phyloP scores from a whole-genome alignment of 768 basidiomycete species.

The Candolleomyces eurysporus region DNA sequence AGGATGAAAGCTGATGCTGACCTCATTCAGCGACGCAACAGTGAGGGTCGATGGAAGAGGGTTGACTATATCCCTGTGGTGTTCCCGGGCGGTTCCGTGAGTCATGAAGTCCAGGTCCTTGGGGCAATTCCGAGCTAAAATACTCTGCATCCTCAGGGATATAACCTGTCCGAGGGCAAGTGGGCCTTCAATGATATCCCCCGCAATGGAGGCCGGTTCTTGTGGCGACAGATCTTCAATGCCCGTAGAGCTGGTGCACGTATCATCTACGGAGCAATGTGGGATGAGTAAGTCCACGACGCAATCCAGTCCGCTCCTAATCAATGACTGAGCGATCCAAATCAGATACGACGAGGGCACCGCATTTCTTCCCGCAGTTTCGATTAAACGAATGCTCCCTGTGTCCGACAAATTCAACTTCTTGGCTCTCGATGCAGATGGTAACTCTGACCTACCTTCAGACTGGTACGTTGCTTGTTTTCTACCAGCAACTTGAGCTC shows the following conservation, averaged over 20 bases:
- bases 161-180: constrained; percentile 66
- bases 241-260: constrained; percentile 59
- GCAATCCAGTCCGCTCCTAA: not conserved
- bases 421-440: constrained; percentile 76
- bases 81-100: constrained; percentile 77
- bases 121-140: too few relatives aligned
- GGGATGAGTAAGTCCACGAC: constrained; percentile 64
- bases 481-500: not conserved
- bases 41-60: constrained; percentile 40
- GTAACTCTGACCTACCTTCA: constrained; percentile 62
- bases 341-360: constrained; percentile 85
- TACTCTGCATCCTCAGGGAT: constrained; percentile 44
- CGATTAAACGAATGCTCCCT: constrained; percentile 58
- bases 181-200: constrained; percentile 73
- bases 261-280: constrained; percentile 81
- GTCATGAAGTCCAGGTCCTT: constrained; percentile 25
- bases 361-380: constrained; percentile 72
- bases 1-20: constrained; percentile 66
- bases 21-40: constrained; percentile 49
- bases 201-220: constrained; percentile 70
- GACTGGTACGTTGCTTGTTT: constrained; percentile 63
- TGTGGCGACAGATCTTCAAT: constrained; percentile 79
- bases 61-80: constrained; percentile 85
- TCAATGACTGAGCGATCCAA: constrained; percentile 7
- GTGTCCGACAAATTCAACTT: constrained; percentile 56